Evolutionary conservation across 1,139 yeast species (phyloP), one percentile per base, ranked within the genome.

Genomic region (Suhomyces chickasaworum): DNA sequence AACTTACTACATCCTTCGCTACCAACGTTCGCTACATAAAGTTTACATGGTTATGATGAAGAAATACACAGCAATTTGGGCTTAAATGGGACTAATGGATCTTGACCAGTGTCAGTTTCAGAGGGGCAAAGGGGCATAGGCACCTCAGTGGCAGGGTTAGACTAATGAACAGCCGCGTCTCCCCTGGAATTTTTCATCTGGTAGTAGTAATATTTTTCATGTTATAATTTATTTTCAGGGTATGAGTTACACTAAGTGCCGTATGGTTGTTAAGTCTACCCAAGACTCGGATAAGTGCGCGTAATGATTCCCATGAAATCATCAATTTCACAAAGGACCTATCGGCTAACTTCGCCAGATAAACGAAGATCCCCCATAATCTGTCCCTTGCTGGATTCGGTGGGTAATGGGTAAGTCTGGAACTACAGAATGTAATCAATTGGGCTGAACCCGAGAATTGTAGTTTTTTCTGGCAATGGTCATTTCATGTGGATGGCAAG

Each of bases 221-320:
- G 12, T 13, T n/a, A 29, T 29, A 13, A 29, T 29, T 29, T 29
- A 7, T 4, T 13, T 13, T 13, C 17, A 13, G 17, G 39, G 32
- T 22, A 35, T 16, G 38, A 22, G 37, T 35, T 21, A 35, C 39
- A 37, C 39, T 25, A 23, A 39, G 32, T 32, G 37, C 39, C 42
- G 27, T 20, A 18, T 25, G 39, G 44, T 41, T 41, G 44, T 36
- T 16, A 41, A 13, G 44, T 41, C 25, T 25, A 41, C 44, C 17
- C 37, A 39, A 36, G 37, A 29, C 17, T 13, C 15, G 32, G 17
- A 13, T 9, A 7, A 13, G 5, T 17, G 32, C 32, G 32, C 17
- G 32, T 10, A 13, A 18, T 4, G n/a, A 13, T 32, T 32, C 36
- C n/a, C 22, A 7, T 32, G 17, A n/a, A 13, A 17, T 3, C 32